Conservation (phyloP, 805 yeast species). For the Teunomyces funiuensis region DNA sequence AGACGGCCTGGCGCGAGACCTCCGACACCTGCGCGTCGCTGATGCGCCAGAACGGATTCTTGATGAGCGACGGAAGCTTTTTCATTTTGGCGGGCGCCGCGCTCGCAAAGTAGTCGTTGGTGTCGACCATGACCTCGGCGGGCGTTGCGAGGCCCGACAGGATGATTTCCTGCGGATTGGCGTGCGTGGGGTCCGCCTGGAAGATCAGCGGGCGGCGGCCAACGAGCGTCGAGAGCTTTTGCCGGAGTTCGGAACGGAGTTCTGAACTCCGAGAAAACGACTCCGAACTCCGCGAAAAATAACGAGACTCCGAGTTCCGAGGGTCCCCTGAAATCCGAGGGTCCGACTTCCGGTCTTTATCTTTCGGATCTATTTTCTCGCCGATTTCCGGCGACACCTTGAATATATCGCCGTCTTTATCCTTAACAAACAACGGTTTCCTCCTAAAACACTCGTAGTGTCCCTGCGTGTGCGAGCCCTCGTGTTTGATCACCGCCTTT, state of each 20-base stretch:
- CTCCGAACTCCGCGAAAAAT: too few species aligned
- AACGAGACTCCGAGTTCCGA: too few species aligned
- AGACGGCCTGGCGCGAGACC: constrained; percentile 53
- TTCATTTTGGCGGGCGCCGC: constrained; percentile 37
- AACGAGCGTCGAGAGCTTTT: constrained; percentile 37
- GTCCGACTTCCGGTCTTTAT: too few species aligned
- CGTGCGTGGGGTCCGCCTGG: constrained; percentile 38
- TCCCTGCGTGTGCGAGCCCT: constrained; percentile 85
- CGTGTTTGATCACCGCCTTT: constrained; percentile 75
- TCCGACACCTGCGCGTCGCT: constrained; percentile 76
- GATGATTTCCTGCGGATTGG: constrained; percentile 37
- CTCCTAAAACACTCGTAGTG: constrained; percentile 87
- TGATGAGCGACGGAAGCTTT: constrained; percentile 54
- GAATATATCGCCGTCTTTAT: constrained; percentile 38
- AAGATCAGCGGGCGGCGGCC: constrained; percentile 41
- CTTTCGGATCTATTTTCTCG: constrained; percentile 20
- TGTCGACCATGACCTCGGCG: constrained; percentile 39
- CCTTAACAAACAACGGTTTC: constrained; percentile 62
- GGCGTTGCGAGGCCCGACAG: constrained; percentile 43
- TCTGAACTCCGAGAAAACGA: too few species aligned
- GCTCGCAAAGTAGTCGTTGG: constrained; percentile 27
- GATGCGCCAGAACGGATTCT: constrained; percentile 78
- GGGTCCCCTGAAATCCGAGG: too few species aligned
- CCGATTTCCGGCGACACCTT: constrained; percentile 44
- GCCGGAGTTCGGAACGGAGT: too few species aligned